Evolutionary conservation across 2,329 filamentous ascomycete genomes (phyloP).

Genomic region (Sporothrix phasma): DNA sequence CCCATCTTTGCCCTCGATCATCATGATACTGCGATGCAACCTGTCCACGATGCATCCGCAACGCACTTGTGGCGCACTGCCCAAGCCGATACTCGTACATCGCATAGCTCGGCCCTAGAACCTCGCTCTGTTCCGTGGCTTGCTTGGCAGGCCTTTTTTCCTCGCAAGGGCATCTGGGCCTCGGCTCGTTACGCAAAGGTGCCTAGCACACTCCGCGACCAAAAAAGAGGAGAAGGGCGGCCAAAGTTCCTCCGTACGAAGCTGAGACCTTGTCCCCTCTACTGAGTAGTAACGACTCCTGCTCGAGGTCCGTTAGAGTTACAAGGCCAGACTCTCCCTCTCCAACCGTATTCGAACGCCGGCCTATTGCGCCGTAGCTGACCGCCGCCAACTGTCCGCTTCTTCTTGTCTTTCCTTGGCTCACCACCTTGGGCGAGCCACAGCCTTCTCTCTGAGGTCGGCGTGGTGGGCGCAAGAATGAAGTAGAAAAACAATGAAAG

Average conservation of each 20-base stretch:
- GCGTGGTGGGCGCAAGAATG: background rate
- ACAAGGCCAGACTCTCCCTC: too few species aligned
- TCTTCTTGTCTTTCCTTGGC: background rate
- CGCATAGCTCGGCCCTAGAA: background rate
- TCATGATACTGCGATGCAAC: background rate
- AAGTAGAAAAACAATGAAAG: too few species aligned
- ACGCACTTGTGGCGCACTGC: background rate
- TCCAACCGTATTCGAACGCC: too few species aligned
- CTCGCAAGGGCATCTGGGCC: background rate
- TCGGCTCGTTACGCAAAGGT: background rate
- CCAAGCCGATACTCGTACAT: background rate
- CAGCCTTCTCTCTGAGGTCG: background rate
- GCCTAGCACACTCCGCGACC: too few species aligned
- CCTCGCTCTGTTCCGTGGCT: background rate
- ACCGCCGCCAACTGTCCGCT: background rate
- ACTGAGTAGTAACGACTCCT: too few species aligned
- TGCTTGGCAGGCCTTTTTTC: background rate
- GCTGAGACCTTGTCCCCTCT: too few species aligned
- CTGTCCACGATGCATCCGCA: background rate
- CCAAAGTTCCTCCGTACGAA: too few species aligned
- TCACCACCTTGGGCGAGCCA: background rate
- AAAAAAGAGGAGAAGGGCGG: too few species aligned
- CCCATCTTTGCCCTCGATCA: background rate
- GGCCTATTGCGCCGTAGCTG: background rate
- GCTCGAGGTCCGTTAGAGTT: too few species aligned